Percentiles rank a stretch among this genome's conserved stretches.
These are phyloP conservation scores for Candida chauliodis DNA, from an alignment of 805 yeast species.

Conservation along the genomic window DNA sequence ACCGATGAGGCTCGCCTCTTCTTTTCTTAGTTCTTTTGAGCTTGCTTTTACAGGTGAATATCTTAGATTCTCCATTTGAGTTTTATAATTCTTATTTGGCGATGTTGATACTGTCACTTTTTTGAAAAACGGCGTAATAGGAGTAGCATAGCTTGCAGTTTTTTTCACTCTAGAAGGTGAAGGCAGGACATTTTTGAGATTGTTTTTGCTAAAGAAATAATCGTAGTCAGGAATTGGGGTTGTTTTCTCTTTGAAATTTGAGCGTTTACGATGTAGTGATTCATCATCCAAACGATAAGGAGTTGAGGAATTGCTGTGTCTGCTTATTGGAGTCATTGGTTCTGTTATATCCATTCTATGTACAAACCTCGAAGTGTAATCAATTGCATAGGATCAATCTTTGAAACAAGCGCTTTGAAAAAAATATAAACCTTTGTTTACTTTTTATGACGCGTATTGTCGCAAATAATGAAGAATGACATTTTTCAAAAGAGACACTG, in stretches of 20 bases:
- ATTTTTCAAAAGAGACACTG: neutral
- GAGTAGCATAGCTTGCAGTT: neutral
- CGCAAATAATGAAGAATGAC: neutral
- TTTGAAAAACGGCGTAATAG: no score
- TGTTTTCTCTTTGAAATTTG: neutral
- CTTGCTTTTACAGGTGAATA: conserved; percentile 1
- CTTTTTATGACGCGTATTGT: conserved; percentile 3
- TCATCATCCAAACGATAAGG: conserved; percentile 1
- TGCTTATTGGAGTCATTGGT: no score
- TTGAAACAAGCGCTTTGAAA: no score
- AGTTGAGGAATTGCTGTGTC: conserved; percentile 1
- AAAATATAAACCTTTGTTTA: no score
- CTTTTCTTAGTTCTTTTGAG: neutral
- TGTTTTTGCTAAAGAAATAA: no score
- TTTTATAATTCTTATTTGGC: conserved; percentile 2
- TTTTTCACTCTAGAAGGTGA: neutral
- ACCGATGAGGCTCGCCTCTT: no score
- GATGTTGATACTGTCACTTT: neutral
- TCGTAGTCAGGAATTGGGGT: no score
- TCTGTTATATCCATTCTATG: no score
- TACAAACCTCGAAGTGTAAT: no score
- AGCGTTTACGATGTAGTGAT: neutral
- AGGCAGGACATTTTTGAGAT: no score
- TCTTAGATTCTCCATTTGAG: neutral
- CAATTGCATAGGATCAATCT: no score